Percentiles rank a stretch among this genome's conserved stretches.
These are phyloP conservation scores for Mortierella sp. DNA, from an alignment of 371 early-diverging fungal genomes.

Conservation along the genomic window DNA sequence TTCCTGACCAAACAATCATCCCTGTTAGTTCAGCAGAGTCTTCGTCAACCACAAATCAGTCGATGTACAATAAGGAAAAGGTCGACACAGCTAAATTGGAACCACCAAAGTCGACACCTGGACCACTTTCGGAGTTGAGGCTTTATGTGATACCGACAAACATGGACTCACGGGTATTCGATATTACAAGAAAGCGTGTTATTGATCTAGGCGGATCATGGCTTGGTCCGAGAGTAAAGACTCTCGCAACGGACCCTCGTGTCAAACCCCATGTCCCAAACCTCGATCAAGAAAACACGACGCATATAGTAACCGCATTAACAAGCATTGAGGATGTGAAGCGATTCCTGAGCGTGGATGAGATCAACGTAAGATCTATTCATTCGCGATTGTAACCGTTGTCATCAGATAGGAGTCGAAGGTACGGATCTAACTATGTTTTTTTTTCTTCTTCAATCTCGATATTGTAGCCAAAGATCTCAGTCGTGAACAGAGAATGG, in stretches of 20 bases:
- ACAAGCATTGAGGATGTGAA: conserved; percentile 27
- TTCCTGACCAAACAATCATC: background rate
- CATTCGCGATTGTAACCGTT: background rate
- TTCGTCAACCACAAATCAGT: background rate
- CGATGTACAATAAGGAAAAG: background rate
- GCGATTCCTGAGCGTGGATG: conserved; percentile 11
- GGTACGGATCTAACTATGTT: background rate
- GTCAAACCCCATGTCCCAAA: conserved; percentile 8
- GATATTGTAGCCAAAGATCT: conserved; percentile 22
- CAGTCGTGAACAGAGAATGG: conserved; percentile 35
- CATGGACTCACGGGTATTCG: conserved; percentile 28
- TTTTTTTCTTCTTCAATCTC: background rate
- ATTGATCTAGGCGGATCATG: conserved; percentile 27
- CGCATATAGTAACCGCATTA: conserved; percentile 43
- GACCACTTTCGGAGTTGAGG: conserved; percentile 4
- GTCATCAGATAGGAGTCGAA: too few species aligned
- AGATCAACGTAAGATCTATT: conserved; percentile 22
- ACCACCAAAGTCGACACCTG: background rate
- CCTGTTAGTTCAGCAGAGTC: background rate
- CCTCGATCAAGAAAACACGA: conserved; percentile 31
- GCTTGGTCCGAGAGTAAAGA: conserved; percentile 38
- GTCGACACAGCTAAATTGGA: too few species aligned
- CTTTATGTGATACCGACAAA: conserved; percentile 36
- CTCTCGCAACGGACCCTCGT: conserved; percentile 22
- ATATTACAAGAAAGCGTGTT: conserved; percentile 24